Evolutionary conservation across 768 basidiomycete genomes (phyloP).

Genomic region (Pisolithus sp.): DNA sequence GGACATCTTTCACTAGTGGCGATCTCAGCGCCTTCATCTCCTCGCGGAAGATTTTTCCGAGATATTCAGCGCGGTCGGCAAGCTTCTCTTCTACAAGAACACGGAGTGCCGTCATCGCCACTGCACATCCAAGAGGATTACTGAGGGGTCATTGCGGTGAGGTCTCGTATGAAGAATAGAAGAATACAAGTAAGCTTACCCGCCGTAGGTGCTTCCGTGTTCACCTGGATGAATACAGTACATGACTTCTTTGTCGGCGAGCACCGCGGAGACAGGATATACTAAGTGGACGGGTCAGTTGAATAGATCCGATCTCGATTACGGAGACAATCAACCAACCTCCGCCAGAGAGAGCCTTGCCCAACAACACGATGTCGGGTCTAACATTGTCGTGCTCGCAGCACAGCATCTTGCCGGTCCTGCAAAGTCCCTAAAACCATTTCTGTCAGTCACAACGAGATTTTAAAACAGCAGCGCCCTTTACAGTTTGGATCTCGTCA

Average conservation of each 20-base stretch:
- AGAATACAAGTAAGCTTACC: conserved; percentile 42
- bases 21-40: conserved; percentile 52
- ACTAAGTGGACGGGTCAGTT: conserved; percentile 39
- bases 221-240: conserved; percentile 91
- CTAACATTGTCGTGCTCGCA: conserved; percentile 82
- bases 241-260: conserved; percentile 90
- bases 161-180: background rate
- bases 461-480: conserved; percentile 7
- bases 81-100: conserved; percentile 89
- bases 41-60: conserved; percentile 78
- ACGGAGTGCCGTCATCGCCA: conserved; percentile 84
- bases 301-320: conserved; percentile 3
- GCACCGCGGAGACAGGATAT: conserved; percentile 93
- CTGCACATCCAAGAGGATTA: conserved; percentile 95
- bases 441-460: conserved; percentile 4
- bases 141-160: conserved; percentile 30
- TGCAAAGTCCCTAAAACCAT: conserved; percentile 65
- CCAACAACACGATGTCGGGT: conserved; percentile 89
- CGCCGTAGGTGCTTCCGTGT: conserved; percentile 94
- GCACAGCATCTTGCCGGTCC: conserved; percentile 92
- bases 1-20: conserved; percentile 70
- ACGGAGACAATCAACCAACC: conserved; percentile 39
- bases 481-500: conserved; percentile 95
- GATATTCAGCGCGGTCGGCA: conserved; percentile 65
- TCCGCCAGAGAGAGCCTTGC: conserved; percentile 96